Conservation (phyloP, 2,329 filamentous ascomycete genomes). For the Hymenotorrendiella dingleyae region DNA sequence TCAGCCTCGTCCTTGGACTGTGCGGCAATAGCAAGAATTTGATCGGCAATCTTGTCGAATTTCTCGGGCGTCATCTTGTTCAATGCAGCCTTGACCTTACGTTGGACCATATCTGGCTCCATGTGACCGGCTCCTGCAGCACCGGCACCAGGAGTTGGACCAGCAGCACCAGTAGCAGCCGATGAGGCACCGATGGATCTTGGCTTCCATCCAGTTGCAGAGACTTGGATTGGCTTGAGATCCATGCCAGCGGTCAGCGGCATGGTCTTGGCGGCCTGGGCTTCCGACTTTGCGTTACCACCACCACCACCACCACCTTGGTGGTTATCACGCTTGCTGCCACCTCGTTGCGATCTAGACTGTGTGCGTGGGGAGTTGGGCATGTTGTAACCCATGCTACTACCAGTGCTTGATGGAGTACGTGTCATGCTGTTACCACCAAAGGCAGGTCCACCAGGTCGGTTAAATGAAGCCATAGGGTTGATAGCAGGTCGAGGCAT, state of each 20-base stretch:
- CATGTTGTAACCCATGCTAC: conserved; percentile 46
- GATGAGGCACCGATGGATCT: conserved; percentile 55
- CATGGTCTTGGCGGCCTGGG: conserved; percentile 77
- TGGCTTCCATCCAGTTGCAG: conserved; percentile 84
- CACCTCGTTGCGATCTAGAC: conserved; percentile 55
- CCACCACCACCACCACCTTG: conserved; percentile 29
- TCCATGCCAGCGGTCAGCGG: conserved; percentile 81
- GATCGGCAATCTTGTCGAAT: conserved; percentile 90
- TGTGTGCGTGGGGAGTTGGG: conserved; percentile 65
- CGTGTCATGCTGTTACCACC: conserved; percentile 59
- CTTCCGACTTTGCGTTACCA: conserved; percentile 46
- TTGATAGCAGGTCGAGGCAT: conserved; percentile 46
- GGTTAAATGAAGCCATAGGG: conserved; percentile 54
- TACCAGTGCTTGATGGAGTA: conserved; percentile 51
- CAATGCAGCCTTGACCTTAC: conserved; percentile 95
- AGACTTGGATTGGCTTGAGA: conserved; percentile 69
- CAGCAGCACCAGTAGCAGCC: conserved; percentile 33
- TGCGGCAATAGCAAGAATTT: conserved; percentile 85
- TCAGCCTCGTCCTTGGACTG: conserved; percentile 96
- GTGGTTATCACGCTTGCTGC: conserved; percentile 55
- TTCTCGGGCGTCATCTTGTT: conserved; percentile 99
- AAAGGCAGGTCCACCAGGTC: conserved; percentile 58
- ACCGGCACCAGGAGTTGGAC: conserved; percentile 39
- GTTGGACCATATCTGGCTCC: conserved; percentile 88
- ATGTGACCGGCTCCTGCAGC: conserved; percentile 50